Conservation (phyloP, 2,329 filamentous ascomycete genomes). For the Diplodia intermedia region DNA sequence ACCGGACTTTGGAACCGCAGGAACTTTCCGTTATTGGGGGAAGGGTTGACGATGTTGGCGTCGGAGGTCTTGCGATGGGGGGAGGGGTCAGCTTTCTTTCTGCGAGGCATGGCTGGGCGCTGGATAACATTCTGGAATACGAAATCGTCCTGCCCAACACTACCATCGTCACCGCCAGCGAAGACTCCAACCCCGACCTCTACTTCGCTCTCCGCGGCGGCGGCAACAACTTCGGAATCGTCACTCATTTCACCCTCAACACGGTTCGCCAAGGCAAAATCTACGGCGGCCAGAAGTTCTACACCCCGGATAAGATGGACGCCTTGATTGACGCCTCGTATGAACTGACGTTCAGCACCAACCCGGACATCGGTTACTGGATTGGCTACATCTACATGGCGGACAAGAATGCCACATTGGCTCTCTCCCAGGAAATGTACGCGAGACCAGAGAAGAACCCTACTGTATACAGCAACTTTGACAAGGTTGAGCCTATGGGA, state of each 20-base stretch:
- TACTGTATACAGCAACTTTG: conserved; percentile 37
- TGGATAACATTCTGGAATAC: conserved; percentile 18
- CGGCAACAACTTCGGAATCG: conserved; percentile 49
- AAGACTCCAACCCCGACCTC: conserved; percentile 38
- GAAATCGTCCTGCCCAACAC: conserved; percentile 24
- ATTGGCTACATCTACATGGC: conserved; percentile 14
- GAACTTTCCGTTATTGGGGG: conserved; percentile 33
- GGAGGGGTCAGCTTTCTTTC: conserved; percentile 34
- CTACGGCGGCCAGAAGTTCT: conserved; percentile 49
- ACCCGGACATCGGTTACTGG: conserved; percentile 34
- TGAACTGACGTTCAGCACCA: conserved; percentile 36
- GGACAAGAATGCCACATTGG: conserved; percentile 35
- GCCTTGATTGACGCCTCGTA: conserved; percentile 36
- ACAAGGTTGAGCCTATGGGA: conserved; percentile 37
- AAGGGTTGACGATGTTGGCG: conserved; percentile 33
- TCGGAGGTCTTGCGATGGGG: conserved; percentile 30
- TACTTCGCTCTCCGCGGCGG: conserved; percentile 50
- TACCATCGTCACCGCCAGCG: conserved; percentile 26
- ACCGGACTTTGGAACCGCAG: conserved; percentile 28
- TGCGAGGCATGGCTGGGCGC: conserved; percentile 5
- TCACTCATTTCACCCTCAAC: conserved; percentile 43
- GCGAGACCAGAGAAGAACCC: conserved; percentile 39
- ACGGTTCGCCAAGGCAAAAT: conserved; percentile 33
- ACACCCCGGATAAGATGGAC: conserved; percentile 38
- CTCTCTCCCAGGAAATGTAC: conserved; percentile 38